Conservation (phyloP, 140 eudicot genomes). For the Stevia rebaudiana region DNA sequence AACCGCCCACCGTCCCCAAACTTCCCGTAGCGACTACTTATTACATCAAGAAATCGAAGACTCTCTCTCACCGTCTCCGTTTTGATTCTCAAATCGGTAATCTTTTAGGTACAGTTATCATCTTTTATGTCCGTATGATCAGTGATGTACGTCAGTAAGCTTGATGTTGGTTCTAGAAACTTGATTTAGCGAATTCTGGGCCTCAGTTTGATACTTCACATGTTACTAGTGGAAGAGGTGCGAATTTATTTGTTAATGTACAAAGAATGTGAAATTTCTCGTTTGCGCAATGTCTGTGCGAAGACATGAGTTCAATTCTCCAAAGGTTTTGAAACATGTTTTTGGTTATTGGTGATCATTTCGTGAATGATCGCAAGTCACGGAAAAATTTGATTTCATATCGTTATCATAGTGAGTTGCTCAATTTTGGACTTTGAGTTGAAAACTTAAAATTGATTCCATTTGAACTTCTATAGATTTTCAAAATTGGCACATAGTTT, state of each 20-base stretch:
- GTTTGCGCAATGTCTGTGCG: background rate
- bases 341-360: background rate
- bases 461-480: background rate
- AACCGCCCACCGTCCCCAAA: background rate
- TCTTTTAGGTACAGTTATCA: background rate
- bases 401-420: background rate
- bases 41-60: too few species aligned
- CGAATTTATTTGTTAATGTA: constrained; percentile 3
- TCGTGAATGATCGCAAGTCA: constrained; percentile 3
- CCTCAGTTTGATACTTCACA: constrained; percentile 6
- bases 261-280: background rate
- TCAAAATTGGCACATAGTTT: constrained; percentile 2
- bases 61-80: background rate
- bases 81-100: constrained; percentile 16
- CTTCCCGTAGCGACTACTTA: background rate
- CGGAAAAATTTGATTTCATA: background rate
- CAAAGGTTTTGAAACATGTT: background rate
- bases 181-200: background rate
- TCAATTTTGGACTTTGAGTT: background rate
- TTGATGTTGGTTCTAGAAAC: background rate
- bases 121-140: background rate
- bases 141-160: background rate
- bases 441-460: background rate
- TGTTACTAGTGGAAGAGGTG: background rate
- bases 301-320: background rate